A percentile compares a stretch with the other conserved stretches of the same genome.
Conservation (phyloP, 176 grass and related monocot species). For the Hyparrhenia diplandra region DNA sequence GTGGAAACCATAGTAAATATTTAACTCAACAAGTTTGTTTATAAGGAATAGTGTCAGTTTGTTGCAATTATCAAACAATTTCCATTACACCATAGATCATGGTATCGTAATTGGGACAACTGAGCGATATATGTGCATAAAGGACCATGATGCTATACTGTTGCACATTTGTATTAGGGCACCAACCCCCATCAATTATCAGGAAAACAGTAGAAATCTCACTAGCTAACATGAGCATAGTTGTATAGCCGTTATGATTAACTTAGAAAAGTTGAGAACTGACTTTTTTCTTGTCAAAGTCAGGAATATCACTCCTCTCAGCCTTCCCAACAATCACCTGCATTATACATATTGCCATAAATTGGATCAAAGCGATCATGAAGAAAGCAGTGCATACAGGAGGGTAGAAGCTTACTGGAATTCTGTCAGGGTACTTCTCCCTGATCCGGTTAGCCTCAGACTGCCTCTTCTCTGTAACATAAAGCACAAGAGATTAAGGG, state of each 20-base stretch:
- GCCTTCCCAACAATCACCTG: constrained; percentile 98
- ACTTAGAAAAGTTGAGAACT: constrained; percentile 21
- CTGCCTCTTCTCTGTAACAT: no score
- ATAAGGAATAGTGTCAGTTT: not conserved
- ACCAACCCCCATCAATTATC: not conserved
- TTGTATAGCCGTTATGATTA: not conserved
- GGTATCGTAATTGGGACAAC: not conserved
- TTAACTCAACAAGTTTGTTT: not conserved
- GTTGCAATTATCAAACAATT: constrained; percentile 1
- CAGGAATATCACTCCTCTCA: constrained; percentile 80
- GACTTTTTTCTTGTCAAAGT: constrained; percentile 98
- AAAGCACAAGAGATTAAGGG: no score
- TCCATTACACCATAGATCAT: not conserved
- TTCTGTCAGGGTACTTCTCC: no score
- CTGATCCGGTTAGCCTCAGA: no score
- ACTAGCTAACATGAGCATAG: not conserved
- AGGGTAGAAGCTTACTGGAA: no score
- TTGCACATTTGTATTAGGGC: not conserved
- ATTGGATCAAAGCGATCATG: not conserved
- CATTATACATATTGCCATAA: no score
- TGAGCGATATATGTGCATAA: no score
- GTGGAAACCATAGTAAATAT: not conserved
- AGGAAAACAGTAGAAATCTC: no score
- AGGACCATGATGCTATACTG: not conserved
- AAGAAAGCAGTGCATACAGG: not conserved